Percentiles rank a stretch among this genome's conserved stretches.
Conservation (phyloP, 352 stramenopile species). For the Phytophthora syringae region DNA sequence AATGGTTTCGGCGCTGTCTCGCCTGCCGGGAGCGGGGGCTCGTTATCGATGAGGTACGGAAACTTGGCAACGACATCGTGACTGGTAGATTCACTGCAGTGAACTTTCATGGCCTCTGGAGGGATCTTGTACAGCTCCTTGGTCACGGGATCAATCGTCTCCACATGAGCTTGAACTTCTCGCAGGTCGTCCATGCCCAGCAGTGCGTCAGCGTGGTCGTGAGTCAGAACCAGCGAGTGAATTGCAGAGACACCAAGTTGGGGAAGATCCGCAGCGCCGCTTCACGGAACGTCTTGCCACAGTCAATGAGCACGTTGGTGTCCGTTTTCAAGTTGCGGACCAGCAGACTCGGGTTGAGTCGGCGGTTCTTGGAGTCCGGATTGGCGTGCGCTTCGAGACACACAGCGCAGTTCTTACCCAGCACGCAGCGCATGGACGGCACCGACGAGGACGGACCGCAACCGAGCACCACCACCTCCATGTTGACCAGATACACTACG, state of each 20-base stretch:
- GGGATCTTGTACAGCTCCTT: slow-evolving; percentile 69
- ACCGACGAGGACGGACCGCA: slow-evolving; percentile 87
- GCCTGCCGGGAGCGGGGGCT: slow-evolving; percentile 4
- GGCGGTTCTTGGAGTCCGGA: slow-evolving; percentile 75
- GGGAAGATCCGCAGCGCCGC: slow-evolving; percentile 73
- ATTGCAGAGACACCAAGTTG: slow-evolving; percentile 52
- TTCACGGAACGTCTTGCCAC: slow-evolving; percentile 91
- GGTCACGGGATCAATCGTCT: slow-evolving; percentile 59
- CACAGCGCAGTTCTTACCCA: slow-evolving; percentile 59
- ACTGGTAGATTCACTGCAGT: slow-evolving; percentile 68
- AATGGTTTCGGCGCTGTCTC: slow-evolving; percentile 47
- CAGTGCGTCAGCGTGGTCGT: slow-evolving; percentile 86
- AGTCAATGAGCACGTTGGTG: slow-evolving; percentile 84
- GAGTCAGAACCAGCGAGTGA: slow-evolving; percentile 82
- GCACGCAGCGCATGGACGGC: slow-evolving; percentile 77
- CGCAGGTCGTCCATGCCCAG: slow-evolving; percentile 88
- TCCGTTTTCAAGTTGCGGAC: slow-evolving; percentile 52
- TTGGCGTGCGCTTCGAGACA: slow-evolving; percentile 76
- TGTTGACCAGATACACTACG: slow-evolving; percentile 14
- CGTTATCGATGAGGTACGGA: slow-evolving; percentile 74
- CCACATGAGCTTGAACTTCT: slow-evolving; percentile 72
- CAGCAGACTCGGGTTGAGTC: slow-evolving; percentile 82
- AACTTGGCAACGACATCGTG: slow-evolving; percentile 74
- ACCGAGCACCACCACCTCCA: slow-evolving; percentile 86
- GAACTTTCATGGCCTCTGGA: slow-evolving; percentile 58